A percentile compares a stretch with the other conserved stretches of the same genome.
Conservation (phyloP, 768 basidiomycete genomes). For the Russula brevipes region DNA sequence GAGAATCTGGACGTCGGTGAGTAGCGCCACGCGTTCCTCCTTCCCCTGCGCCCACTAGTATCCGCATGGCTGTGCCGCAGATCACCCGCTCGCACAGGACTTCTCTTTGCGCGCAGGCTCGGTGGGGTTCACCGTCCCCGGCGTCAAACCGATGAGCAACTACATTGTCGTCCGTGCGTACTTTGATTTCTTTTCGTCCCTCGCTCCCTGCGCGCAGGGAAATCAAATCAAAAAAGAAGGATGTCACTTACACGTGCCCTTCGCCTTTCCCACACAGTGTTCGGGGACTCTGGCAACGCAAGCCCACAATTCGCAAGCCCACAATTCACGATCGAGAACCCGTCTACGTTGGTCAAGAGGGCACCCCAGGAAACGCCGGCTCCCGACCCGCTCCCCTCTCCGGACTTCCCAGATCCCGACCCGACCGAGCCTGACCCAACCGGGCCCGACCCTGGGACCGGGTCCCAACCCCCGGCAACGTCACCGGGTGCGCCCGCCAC, state of each 20-base stretch:
- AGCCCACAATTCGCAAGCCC: conserved; percentile 40
- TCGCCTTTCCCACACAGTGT: conserved; percentile 32
- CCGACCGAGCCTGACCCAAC: too few species aligned
- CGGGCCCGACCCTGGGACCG: too few species aligned
- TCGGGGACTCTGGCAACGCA: conserved; percentile 46
- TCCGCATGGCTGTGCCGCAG: conserved; percentile 21
- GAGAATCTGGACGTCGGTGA: conserved; percentile 46
- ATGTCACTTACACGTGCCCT: too few species aligned
- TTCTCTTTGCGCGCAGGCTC: conserved; percentile 38
- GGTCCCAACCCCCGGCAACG: too few species aligned
- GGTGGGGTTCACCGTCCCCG: conserved; percentile 37
- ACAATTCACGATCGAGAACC: conserved; percentile 33
- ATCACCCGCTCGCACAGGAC: conserved; percentile 32
- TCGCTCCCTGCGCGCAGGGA: background rate
- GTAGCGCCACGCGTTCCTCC: conserved; percentile 24
- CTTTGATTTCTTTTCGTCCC: background rate
- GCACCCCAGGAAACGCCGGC: too few species aligned
- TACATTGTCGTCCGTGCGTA: conserved; percentile 44
- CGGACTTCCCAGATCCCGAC: too few species aligned
- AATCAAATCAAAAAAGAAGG: too few species aligned
- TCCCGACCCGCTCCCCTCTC: too few species aligned
- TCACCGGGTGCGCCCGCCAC: too few species aligned
- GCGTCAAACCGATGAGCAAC: conserved; percentile 31
- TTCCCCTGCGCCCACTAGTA: background rate
- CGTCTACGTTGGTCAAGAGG: too few species aligned